phyloP scores from a whole-genome alignment of 2,329 filamentous ascomycete species.

The Aspergillus transmontanensis region DNA sequence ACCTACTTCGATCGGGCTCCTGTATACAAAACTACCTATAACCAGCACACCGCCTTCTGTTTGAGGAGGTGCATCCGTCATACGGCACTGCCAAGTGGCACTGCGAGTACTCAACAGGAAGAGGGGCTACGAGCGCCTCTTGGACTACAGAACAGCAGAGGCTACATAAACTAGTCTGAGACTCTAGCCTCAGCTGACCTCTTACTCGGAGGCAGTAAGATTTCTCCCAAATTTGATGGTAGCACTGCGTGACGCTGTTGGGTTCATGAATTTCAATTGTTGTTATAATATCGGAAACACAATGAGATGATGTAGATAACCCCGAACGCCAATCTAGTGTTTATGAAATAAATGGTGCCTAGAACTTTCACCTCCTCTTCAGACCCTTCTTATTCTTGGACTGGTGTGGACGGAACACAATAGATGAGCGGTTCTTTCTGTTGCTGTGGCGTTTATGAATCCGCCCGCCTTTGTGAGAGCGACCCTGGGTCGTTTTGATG shows the following conservation, averaged over 20 bases:
- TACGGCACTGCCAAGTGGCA: not conserved
- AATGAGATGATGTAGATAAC: not conserved
- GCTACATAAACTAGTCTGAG: not conserved
- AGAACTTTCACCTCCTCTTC: constrained; percentile 34
- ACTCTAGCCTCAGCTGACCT: not conserved
- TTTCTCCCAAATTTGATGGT: not conserved
- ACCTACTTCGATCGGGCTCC: not conserved
- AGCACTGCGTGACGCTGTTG: not conserved
- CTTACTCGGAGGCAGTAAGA: not conserved
- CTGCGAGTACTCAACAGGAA: not conserved
- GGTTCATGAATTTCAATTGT: not conserved
- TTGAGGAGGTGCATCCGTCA: not conserved
- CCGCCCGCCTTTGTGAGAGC: constrained; percentile 33
- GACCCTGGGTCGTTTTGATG: constrained; percentile 23
- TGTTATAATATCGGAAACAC: not conserved
- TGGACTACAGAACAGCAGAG: not conserved
- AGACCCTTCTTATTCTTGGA: constrained; percentile 34
- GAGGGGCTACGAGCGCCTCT: not conserved
- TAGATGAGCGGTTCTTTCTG: constrained; percentile 39
- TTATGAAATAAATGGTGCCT: not conserved
- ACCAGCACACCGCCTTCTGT: constrained; percentile 10
- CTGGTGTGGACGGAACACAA: constrained; percentile 40
- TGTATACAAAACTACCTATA: not conserved
- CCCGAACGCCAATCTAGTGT: constrained; percentile 16
- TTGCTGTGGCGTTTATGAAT: constrained; percentile 40